Percentiles rank a stretch among this genome's conserved stretches.
phyloP scores from a whole-genome alignment of 1,284 basidiomycete species.

The Fomitopsis palustris region DNA sequence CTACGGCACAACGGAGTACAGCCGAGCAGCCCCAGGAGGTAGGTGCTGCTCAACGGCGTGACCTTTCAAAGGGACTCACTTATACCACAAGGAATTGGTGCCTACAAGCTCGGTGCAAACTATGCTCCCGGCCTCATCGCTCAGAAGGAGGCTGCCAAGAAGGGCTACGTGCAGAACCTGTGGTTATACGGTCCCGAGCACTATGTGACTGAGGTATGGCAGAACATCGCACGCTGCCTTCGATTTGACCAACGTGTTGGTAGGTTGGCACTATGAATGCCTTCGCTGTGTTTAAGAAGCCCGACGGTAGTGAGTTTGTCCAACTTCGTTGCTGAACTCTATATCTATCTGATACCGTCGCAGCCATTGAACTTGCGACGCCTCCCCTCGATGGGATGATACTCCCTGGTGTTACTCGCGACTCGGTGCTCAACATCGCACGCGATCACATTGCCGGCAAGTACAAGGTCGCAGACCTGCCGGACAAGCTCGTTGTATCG shows the following conservation, averaged over 20 bases:
- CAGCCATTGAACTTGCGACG: conserved; percentile 79
- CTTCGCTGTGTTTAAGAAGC: conserved; percentile 80
- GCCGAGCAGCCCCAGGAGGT: conserved; percentile 89
- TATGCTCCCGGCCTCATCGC: conserved; percentile 90
- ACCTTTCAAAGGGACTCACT: background rate
- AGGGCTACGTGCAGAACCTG: conserved; percentile 93
- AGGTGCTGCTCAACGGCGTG: conserved; percentile 14
- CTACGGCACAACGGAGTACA: conserved; percentile 88
- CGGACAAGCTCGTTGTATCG: conserved; percentile 68
- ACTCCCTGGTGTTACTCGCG: conserved; percentile 94
- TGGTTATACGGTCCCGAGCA: conserved; percentile 92
- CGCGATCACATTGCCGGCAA: conserved; percentile 69
- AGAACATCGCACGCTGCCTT: background rate
- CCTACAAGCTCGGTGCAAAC: conserved; percentile 90
- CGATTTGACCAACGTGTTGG: background rate
- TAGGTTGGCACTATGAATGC: conserved; percentile 95
- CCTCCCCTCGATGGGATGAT: conserved; percentile 95
- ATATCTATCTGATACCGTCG: background rate
- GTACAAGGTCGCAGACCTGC: conserved; percentile 54
- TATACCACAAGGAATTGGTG: conserved; percentile 70
- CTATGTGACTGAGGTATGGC: conserved; percentile 71
- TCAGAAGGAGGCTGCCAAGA: conserved; percentile 78
- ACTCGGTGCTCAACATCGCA: conserved; percentile 84
- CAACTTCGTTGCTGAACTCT: background rate
- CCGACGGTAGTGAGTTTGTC: conserved; percentile 61